Evolutionary conservation across 2,329 filamentous ascomycete species (phyloP).

Genomic region (Arthrobotrys sinensis): DNA sequence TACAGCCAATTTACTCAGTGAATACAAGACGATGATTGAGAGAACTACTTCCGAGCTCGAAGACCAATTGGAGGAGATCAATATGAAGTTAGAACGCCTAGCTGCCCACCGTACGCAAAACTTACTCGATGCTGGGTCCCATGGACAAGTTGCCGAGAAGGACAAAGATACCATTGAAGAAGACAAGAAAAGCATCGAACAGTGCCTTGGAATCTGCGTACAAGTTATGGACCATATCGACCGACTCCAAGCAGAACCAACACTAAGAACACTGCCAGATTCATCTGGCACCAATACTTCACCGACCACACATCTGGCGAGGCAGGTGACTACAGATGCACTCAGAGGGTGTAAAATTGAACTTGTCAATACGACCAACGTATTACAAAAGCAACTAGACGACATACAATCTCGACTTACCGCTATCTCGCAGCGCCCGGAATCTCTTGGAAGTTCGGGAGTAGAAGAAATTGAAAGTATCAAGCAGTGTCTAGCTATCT

Average conservation of each 20-base stretch:
- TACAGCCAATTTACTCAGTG: slow-evolving; percentile 65
- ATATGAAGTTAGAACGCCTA: slow-evolving; percentile 65
- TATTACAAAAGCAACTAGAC: slow-evolving; percentile 63
- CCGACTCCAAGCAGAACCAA: slow-evolving; percentile 62
- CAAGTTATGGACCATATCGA: slow-evolving; percentile 66
- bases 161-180: slow-evolving; percentile 65
- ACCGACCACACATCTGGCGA: slow-evolving; percentile 51
- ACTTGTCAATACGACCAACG: slow-evolving; percentile 61
- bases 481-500: slow-evolving; percentile 65
- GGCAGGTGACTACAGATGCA: slow-evolving; percentile 60
- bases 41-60: slow-evolving; percentile 66
- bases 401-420: slow-evolving; percentile 63
- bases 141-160: slow-evolving; percentile 65
- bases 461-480: slow-evolving; percentile 65
- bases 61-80: slow-evolving; percentile 65
- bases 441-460: slow-evolving; percentile 54
- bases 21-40: slow-evolving; percentile 66
- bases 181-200: slow-evolving; percentile 66
- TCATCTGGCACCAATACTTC: slow-evolving; percentile 40
- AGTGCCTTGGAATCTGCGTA: slow-evolving; percentile 66
- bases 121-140: slow-evolving; percentile 37
- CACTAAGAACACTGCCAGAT: slow-evolving; percentile 43
- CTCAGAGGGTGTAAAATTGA: slow-evolving; percentile 62
- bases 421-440: slow-evolving; percentile 36
- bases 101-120: slow-evolving; percentile 57